Evolutionary conservation across 805 yeast species (phyloP), one percentile per base, ranked within the genome.

Genomic region (Teunomyces cretensis): DNA sequence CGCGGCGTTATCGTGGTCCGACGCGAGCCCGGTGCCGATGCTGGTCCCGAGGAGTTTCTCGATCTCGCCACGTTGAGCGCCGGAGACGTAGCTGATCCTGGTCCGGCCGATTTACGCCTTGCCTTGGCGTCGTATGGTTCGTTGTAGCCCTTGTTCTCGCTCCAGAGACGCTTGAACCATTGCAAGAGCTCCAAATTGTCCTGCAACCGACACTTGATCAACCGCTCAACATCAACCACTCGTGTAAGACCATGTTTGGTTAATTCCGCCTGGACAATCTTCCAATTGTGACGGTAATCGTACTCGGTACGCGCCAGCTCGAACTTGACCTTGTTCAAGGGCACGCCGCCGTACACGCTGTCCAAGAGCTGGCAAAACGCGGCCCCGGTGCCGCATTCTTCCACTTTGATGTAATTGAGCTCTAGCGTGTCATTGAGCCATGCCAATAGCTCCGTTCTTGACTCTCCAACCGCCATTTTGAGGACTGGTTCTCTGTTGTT

Each of bases 301-400:
- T 86, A 88, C 51, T 88, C 96, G 11, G 79, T 74, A 12, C 75
- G 70, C 9, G 86, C 83, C 32, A 46, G 39, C 47, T 82, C 79
- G 60, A 84, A 89, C 56, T 80, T 84, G 43, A 92, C 95, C 54
- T 84, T 80, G 40, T 69, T 58, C 84, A 92, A 79, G 1, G 97
- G 94, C 14, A 94, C 76, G 54, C 89, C 96, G 8, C 85, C 83
- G 56, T 75, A 87, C 14, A 94, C 82, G 6, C 90, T 80, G 64
- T 94, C 97, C 72, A 92, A 75, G 32, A 94, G 77, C 68, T 91
- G 97, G 64, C 97, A 90, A 62, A 88, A 92, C 1, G 89, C 92
- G 1, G 97, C 97, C 2, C 99, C 99, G 2, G 86, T 80, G 13
- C 99, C 99, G 60, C 97, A 84, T 64, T 91, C 91, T 61, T 94